Evolutionary conservation across 108 stramenopile genomes (phyloP).

Genomic region (Fistulifera pelliculosa): DNA sequence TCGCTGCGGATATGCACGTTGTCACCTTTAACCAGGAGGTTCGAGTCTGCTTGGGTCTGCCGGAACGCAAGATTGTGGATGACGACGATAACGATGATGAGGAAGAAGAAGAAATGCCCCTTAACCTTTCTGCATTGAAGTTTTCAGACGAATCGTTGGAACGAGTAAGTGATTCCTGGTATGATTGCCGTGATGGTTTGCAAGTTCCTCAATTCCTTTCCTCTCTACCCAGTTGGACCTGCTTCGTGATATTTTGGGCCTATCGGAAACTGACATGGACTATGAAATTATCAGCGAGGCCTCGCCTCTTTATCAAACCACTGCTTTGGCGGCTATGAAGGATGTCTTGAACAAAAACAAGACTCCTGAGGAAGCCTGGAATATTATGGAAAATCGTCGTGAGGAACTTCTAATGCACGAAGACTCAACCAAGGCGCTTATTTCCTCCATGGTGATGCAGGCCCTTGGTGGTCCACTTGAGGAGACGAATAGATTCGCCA

Average conservation of each 20-base stretch:
- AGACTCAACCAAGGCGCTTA: conserved; percentile 33
- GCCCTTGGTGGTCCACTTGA: conserved; percentile 65
- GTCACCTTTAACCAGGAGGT: conserved; percentile 64
- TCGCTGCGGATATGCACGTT: conserved; percentile 63
- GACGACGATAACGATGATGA: conserved; percentile 27
- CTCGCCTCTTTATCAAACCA: conserved; percentile 52
- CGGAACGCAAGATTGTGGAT: conserved; percentile 9
- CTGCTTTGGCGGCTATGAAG: conserved; percentile 47
- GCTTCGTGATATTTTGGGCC: conserved; percentile 53
- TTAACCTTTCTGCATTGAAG: conserved; percentile 34
- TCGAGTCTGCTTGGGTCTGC: conserved; percentile 42
- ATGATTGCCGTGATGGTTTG: not conserved
- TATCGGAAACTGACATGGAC: conserved; percentile 50
- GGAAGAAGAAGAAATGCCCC: conserved; percentile 9
- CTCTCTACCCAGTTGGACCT: conserved; percentile 39
- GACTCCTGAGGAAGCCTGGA: conserved; percentile 57
- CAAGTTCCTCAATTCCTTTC: not conserved
- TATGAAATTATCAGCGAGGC: conserved; percentile 57
- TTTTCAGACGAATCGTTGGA: conserved; percentile 57
- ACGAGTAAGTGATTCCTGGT: conserved; percentile 32
- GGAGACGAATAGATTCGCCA: conserved; percentile 55
- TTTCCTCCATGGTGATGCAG: conserved; percentile 68
- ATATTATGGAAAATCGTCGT: conserved; percentile 48
- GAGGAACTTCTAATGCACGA: conserved; percentile 61
- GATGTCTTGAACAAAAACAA: conserved; percentile 36